A percentile compares a stretch with the other conserved stretches of the same genome.
Evolutionary conservation across 2,329 filamentous ascomycete species (phyloP).

Genomic region (Fusarium subglutinans): DNA sequence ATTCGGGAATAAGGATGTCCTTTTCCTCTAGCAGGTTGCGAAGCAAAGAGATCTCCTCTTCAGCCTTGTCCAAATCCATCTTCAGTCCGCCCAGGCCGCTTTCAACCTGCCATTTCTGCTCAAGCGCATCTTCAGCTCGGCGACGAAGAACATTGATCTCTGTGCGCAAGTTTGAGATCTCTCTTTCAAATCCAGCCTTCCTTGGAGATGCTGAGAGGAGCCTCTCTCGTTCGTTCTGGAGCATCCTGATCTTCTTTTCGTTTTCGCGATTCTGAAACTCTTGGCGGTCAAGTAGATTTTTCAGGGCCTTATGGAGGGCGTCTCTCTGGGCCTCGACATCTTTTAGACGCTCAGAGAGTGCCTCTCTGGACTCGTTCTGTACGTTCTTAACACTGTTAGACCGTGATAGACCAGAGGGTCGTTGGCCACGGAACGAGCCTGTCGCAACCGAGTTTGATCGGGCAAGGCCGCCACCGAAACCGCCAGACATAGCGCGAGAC

Average conservation of each 20-base stretch:
- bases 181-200: conserved; percentile 82
- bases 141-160: conserved; percentile 87
- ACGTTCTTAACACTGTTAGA: conserved; percentile 66
- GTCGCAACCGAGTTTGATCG: conserved; percentile 75
- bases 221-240: conserved; percentile 82
- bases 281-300: conserved; percentile 85
- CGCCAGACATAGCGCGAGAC: conserved; percentile 52
- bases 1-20: conserved; percentile 78
- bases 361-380: conserved; percentile 69
- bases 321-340: conserved; percentile 95
- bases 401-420: conserved; percentile 60
- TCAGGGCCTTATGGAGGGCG: conserved; percentile 87
- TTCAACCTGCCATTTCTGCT: conserved; percentile 96
- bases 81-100: conserved; percentile 88
- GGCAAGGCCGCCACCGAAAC: conserved; percentile 66
- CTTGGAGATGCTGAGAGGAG: conserved; percentile 75
- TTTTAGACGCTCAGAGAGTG: conserved; percentile 81
- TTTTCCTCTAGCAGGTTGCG: conserved; percentile 81
- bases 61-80: conserved; percentile 95
- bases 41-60: conserved; percentile 90
- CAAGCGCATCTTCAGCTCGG: conserved; percentile 90
- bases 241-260: conserved; percentile 77
- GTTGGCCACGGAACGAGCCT: conserved; percentile 54
- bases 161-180: conserved; percentile 80
- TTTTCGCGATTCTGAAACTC: conserved; percentile 86